Evolutionary conservation across 1,284 basidiomycete species (phyloP).

Genomic region (Sanguinoderma infundibulare): DNA sequence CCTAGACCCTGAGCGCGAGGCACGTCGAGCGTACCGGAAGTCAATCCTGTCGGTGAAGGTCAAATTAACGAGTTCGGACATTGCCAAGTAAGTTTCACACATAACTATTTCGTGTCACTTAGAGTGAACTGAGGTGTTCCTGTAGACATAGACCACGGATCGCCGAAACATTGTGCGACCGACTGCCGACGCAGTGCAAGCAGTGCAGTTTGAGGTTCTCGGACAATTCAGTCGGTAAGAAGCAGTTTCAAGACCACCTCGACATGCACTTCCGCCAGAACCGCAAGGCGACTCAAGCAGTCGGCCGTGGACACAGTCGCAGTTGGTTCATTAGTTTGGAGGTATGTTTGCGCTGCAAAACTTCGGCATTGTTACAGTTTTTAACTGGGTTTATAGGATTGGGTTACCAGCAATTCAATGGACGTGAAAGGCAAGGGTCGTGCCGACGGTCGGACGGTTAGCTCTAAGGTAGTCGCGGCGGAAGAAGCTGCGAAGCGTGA

Average conservation of each 20-base stretch:
- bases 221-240: constrained; percentile 73
- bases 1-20: constrained; percentile 51
- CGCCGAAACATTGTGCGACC: constrained; percentile 72
- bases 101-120: neutral
- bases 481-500: constrained; percentile 76
- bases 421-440: constrained; percentile 71
- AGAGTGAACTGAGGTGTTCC: constrained; percentile 10
- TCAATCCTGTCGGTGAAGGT: constrained; percentile 73
- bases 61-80: constrained; percentile 71
- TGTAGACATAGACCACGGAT: constrained; percentile 67
- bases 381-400: constrained; percentile 61
- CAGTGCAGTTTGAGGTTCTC: constrained; percentile 93
- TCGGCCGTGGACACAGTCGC: constrained; percentile 87
- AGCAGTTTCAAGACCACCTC: constrained; percentile 86
- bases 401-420: constrained; percentile 70
- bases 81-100: constrained; percentile 62
- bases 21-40: constrained; percentile 66
- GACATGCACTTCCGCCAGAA: constrained; percentile 99
- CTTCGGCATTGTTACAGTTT: neutral
- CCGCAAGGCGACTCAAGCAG: constrained; percentile 83
- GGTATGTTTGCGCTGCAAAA: no score
- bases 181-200: constrained; percentile 85
- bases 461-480: constrained; percentile 61
- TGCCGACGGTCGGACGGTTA: constrained; percentile 53
- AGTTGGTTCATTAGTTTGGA: constrained; percentile 90